Evolutionary conservation across 352 stramenopile genomes (phyloP), one percentile per base, ranked within the genome.

Genomic region (Saprolegnia diclina): DNA sequence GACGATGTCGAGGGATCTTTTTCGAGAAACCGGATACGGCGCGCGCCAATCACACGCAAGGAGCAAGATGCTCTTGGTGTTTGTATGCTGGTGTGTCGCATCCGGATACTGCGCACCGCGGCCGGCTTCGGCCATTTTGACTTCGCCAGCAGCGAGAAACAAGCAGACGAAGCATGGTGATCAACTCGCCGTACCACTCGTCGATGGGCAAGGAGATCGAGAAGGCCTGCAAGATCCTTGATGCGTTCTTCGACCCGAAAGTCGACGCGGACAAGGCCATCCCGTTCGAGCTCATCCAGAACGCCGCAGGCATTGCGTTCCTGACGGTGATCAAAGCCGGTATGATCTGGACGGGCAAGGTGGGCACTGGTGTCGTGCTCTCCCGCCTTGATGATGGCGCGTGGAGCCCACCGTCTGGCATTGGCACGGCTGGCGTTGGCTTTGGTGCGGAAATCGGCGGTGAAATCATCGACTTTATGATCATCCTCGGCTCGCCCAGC

Each of bases 391-490:
- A 89, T 18, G 83, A 94, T 71, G 87, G 87, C 24, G 83, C 80
- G 5, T 95, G 87, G 87, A 94, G 85, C 40, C 78, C 87, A 21
- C 87, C 87, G 0, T 94, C 85, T 32, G 85, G 82, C 32, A 93
- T 95, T 63, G 86, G 84, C 50, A 92, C 85, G 1, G 85, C 83
- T 24, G 86, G 87, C 32, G 64, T 95, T 22, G 87, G 87, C 71
- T 92, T 94, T 70, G 85, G 85, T 56, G 84, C 84, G 4, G 84
- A 94, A 67, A 89, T 92, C 50, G 87, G 87, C 48, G 87, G 85
- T 16, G 87, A 95, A 65, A 88, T 95, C 72, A 81, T 93, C 68
- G 86, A 95, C 53, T 95, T 94, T 55, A 91, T 95, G 81, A 95
- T 95, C 73, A 75, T 95, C 4, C 72, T 95, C 46, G 84, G 85